Percentiles rank a stretch among this genome's conserved stretches.
Conservation (phyloP, 1,139 yeast genomes). For the Debaryomyces coudertii region DNA sequence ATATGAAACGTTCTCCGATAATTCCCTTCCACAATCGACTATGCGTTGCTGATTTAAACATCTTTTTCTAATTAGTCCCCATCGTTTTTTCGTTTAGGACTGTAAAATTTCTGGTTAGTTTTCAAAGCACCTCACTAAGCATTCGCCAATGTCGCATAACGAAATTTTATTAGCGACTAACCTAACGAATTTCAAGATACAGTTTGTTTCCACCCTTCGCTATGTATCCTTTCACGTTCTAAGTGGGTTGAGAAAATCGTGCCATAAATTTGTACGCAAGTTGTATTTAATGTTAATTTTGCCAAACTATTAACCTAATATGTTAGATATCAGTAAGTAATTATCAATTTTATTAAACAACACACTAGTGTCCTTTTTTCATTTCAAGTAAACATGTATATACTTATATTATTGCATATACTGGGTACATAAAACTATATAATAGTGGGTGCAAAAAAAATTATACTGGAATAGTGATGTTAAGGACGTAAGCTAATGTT, state of each 20-base stretch:
- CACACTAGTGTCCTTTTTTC: neutral
- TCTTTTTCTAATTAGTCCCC: neutral
- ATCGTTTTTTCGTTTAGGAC: neutral
- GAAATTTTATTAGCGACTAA: neutral
- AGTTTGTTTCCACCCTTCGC: neutral
- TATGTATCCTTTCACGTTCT: neutral
- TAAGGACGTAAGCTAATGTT: neutral
- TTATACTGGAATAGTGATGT: neutral
- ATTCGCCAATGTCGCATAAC: neutral
- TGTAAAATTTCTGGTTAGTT: neutral
- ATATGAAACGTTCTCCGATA: neutral
- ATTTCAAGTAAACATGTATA: neutral
- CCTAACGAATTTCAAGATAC: neutral
- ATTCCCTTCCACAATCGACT: no score
- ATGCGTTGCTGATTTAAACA: neutral
- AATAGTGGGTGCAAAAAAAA: constrained; percentile 6
- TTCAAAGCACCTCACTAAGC: neutral
- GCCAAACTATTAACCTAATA: neutral
- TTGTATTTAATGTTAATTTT: neutral
- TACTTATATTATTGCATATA: neutral
- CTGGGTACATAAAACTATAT: neutral
- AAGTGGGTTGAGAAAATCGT: neutral
- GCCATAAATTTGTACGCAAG: neutral
- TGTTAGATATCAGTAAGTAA: neutral
- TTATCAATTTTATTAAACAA: neutral